Conservation (phyloP, 306 rosid genomes). For the Vigna reflexopilosa region DNA sequence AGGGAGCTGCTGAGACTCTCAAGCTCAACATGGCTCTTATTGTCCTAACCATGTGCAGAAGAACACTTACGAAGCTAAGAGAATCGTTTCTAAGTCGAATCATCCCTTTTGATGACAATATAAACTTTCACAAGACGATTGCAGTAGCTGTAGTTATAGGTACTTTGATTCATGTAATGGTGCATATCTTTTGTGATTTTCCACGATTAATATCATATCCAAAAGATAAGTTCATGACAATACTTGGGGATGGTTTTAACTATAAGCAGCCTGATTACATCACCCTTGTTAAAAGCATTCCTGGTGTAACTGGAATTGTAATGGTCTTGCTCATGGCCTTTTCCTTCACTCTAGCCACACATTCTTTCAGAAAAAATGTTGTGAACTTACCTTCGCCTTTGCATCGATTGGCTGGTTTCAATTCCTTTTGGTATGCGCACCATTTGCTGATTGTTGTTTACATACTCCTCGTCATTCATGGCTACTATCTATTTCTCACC, state of each 20-base stretch:
- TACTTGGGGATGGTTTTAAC: conserved; percentile 62
- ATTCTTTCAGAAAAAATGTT: conserved; percentile 66
- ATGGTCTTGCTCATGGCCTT: conserved; percentile 76
- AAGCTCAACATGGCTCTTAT: conserved; percentile 95
- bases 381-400: conserved; percentile 64
- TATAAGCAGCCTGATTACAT: conserved; percentile 59
- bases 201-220: conserved; percentile 68
- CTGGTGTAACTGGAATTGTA: conserved; percentile 72
- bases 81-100: conserved; percentile 64
- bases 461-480: conserved; percentile 69
- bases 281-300: conserved; percentile 48
- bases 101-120: conserved; percentile 88
- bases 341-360: conserved; percentile 78
- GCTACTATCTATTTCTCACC: conserved; percentile 68
- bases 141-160: conserved; percentile 67
- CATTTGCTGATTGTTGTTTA: conserved; percentile 80
- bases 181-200: conserved; percentile 80
- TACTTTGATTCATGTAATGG: conserved; percentile 54
- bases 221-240: conserved; percentile 45
- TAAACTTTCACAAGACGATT: conserved; percentile 79
- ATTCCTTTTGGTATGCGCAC: conserved; percentile 94
- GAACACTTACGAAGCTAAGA: conserved; percentile 75
- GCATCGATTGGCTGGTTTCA: conserved; percentile 78
- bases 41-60: conserved; percentile 83
- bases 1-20: conserved; percentile 94